Evolutionary conservation across 768 basidiomycete species (phyloP).

Genomic region (Russula abietina): DNA sequence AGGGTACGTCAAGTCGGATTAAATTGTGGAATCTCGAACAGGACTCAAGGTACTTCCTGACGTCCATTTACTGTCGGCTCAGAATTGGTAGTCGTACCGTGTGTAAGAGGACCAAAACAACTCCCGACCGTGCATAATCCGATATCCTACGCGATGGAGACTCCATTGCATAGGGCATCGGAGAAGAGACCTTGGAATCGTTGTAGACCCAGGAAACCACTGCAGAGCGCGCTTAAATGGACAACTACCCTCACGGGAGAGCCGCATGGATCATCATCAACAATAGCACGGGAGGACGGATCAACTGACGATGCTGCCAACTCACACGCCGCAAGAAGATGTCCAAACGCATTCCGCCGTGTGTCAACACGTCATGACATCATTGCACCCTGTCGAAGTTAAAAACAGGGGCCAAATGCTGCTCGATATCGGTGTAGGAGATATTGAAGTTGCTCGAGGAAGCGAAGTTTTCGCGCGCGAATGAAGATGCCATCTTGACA

Average conservation of each 20-base stretch:
- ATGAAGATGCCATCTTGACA: slow-evolving; percentile 44
- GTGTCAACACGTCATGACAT: too few species aligned
- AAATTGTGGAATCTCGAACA: too few species aligned
- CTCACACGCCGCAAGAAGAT: slow-evolving; percentile 32
- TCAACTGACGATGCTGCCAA: slow-evolving; percentile 21
- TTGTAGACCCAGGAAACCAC: slow-evolving; percentile 5
- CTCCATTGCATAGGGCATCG: background rate
- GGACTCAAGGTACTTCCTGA: too few species aligned
- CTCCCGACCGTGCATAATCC: background rate
- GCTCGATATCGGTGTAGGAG: too few species aligned
- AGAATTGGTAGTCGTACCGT: too few species aligned
- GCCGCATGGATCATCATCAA: slow-evolving; percentile 32
- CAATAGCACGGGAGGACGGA: slow-evolving; percentile 28
- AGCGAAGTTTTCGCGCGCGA: background rate
- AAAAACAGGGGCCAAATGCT: slow-evolving; percentile 67
- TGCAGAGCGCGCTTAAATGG: slow-evolving; percentile 50
- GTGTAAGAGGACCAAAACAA: too few species aligned
- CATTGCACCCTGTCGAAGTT: slow-evolving; percentile 54
- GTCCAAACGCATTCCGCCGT: slow-evolving; percentile 71
- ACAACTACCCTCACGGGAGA: slow-evolving; percentile 40
- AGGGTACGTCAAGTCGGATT: too few species aligned
- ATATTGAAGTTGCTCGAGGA: slow-evolving; percentile 28
- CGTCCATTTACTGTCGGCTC: too few species aligned
- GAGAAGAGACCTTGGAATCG: background rate
- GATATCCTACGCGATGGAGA: background rate